Base-by-base conservation (phyloP, 306 rosid species). In the Trichosanthes cucumerina region DNA sequence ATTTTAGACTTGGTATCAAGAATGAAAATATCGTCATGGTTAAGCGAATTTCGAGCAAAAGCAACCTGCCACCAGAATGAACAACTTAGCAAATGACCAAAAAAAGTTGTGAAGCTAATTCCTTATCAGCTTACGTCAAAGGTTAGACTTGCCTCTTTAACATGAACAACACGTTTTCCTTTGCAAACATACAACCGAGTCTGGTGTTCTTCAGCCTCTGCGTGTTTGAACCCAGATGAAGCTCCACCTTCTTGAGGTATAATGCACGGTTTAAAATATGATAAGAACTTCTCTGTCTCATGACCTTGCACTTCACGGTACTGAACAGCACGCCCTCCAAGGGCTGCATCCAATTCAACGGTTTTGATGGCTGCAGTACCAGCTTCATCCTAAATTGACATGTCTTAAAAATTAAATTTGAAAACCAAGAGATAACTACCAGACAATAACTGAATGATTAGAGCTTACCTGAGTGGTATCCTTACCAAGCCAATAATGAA, bases 271-370 rank as follows among this genome's bases (percentile, higher is more conserved):
- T 86, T 94, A 80, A 95, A 95, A 85, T 89, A 89, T 23, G 98
- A 95, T 47, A 92, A 86, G 82, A 95, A 92, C 79, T 91, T 95
- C 59, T 90, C 93, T 9, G 97, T 95, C 87, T 95, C 98, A 62
- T 87, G 90, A 82, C 98, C 98, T 77, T 95, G 97, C 70, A 89
- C 86, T 88, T 95, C 98, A 36, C 97, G 97, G 76, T 92, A 92
- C 86, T 95, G 98, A 79, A 95, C 97, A 80, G 97, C 98, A 60
- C 97, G 97, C 70, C 97, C 98, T 82, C 98, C 98, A 71, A 95
- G 93, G 76, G 93, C 86, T 82, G 98, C 97, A 88, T 95, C 97
- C 83, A 95, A 84, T 84, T 95, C 98, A 64, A 95, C 90, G 19
- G 98, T 91, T 86, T 95, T 95, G 85, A 95, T 85, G 77, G 98